These are phyloP conservation scores for Sporisorium graminicola DNA, from an alignment of 1,284 basidiomycete species.

Conservation along the genomic window DNA sequence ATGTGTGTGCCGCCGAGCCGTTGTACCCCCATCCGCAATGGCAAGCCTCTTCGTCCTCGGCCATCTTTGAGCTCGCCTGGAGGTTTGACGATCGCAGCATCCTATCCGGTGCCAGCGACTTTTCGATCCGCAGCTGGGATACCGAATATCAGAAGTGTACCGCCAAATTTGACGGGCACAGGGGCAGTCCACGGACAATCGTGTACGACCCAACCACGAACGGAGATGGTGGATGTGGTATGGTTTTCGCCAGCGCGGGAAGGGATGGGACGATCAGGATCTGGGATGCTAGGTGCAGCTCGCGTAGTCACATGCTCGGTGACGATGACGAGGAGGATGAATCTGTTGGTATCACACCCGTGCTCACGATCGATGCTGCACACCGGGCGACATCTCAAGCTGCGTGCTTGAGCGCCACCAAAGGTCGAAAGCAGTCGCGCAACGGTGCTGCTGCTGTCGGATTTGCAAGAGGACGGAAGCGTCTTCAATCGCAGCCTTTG, in stretches of 20 bases:
- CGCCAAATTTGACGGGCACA: conserved; percentile 43
- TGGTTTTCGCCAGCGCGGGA: conserved; percentile 61
- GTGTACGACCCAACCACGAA: conserved; percentile 59
- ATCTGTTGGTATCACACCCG: conserved; percentile 21
- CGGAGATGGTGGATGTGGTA: conserved; percentile 45
- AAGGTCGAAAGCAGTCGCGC: conserved; percentile 15
- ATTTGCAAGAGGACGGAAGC: conserved; percentile 14
- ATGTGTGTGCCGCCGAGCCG: conserved; percentile 18
- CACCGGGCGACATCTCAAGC: conserved; percentile 25
- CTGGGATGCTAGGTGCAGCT: conserved; percentile 55
- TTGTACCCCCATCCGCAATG: conserved; percentile 25
- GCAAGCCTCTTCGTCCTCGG: conserved; percentile 37
- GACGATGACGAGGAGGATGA: conserved; percentile 3
- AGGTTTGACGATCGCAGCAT: conserved; percentile 60
- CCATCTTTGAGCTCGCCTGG: conserved; percentile 65
- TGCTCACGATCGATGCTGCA: conserved; percentile 59
- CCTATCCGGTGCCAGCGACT: conserved; percentile 62
- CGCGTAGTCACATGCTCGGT: neutral
- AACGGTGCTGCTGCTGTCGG: neutral
- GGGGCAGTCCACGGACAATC: conserved; percentile 60
- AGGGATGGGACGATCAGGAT: conserved; percentile 65
- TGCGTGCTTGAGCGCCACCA: neutral
- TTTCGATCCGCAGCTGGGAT: conserved; percentile 63
- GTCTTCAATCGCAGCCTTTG: conserved; percentile 10
- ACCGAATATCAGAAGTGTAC: conserved; percentile 54